A percentile compares a stretch with the other conserved stretches of the same genome.
Conservation (phyloP, 1,284 basidiomycete species). For the Ceraceosorus guamensis region DNA sequence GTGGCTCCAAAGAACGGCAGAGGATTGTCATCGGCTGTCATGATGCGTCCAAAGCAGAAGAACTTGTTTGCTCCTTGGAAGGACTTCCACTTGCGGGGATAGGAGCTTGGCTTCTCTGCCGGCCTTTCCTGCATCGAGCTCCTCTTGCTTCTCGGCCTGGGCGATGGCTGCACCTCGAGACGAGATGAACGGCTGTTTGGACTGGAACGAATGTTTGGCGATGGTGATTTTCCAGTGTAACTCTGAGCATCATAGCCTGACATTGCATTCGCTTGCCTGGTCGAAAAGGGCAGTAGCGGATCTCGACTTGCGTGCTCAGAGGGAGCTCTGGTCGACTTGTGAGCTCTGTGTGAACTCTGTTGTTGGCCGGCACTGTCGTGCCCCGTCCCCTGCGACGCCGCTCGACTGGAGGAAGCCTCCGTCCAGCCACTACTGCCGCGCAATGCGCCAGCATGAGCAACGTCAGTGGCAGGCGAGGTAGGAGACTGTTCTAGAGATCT, state of each 20-base stretch:
- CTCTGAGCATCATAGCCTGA: conserved; percentile 22
- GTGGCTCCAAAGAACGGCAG: conserved; percentile 28
- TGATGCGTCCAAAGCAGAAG: conserved; percentile 28
- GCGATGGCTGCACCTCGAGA: background rate
- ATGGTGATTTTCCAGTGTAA: conserved; percentile 18
- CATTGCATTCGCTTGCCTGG: conserved; percentile 9
- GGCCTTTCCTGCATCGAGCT: background rate
- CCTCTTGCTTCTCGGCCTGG: background rate
- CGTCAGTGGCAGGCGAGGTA: too few species aligned
- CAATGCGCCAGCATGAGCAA: too few species aligned
- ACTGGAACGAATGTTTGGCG: conserved; percentile 7
- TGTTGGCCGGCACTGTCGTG: too few species aligned
- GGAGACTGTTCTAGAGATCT: too few species aligned
- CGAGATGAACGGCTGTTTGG: background rate
- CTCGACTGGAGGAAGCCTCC: too few species aligned
- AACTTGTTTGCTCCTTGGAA: conserved; percentile 34
- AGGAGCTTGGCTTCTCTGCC: conserved; percentile 1
- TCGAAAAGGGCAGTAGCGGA: too few species aligned
- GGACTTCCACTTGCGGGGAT: conserved; percentile 19
- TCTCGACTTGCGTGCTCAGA: too few species aligned
- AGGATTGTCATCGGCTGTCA: conserved; percentile 37
- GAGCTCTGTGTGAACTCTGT: too few species aligned
- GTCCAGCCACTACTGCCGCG: too few species aligned
- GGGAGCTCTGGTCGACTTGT: too few species aligned
- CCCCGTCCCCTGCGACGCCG: too few species aligned